Percentiles rank a stretch among this genome's conserved stretches.
phyloP scores from a whole-genome alignment of 441 rosid species.

The Pelargonium australe region DNA sequence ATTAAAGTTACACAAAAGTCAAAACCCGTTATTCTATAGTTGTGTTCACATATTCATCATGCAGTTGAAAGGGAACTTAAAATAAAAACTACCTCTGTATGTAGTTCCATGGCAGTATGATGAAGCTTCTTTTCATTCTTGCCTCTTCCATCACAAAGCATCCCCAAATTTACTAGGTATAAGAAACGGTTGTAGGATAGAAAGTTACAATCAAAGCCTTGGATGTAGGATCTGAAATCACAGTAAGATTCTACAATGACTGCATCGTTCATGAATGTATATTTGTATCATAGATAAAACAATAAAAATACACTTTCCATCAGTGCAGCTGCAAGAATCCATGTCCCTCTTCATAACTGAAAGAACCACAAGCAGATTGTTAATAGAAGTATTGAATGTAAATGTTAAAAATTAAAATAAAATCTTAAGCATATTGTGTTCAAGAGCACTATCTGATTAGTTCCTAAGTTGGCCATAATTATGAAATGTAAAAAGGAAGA shows the following conservation, averaged over 20 bases:
- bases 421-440: too few relatives aligned
- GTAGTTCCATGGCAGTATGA: background rate
- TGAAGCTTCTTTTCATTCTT: background rate
- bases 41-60: background rate
- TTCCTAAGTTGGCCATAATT: background rate
- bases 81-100: background rate
- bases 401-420: too few relatives aligned
- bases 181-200: background rate
- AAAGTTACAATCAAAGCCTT: background rate
- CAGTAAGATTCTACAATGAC: background rate
- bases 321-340: background rate
- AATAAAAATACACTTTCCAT: background rate
- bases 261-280: too few relatives aligned
- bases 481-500: background rate
- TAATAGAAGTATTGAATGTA: too few relatives aligned
- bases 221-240: background rate
- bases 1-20: too few relatives aligned
- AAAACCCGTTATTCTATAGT: too few relatives aligned
- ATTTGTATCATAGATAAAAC: background rate
- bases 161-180: background rate
- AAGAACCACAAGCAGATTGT: too few relatives aligned
- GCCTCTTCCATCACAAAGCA: conserved; percentile 1
- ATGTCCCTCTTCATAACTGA: background rate
- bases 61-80: background rate
- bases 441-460: too few relatives aligned